These are phyloP conservation scores for Pulveroboletus frians DNA, from an alignment of 768 basidiomycete genomes.

Conservation along the genomic window DNA sequence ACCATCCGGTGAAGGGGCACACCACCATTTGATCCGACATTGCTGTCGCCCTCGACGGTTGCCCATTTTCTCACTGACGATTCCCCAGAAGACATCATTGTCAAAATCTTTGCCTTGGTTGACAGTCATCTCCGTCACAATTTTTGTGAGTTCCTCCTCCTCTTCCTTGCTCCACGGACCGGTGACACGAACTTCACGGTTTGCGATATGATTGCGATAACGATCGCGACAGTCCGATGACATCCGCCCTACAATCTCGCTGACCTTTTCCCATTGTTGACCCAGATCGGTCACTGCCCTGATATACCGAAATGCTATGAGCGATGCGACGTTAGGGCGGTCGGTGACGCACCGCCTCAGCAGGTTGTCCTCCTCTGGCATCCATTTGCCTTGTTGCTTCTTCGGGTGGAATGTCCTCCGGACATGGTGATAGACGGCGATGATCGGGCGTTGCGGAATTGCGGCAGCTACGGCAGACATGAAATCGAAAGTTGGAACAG, in stretches of 20 bases:
- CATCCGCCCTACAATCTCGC: constrained; percentile 64
- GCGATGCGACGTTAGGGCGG: background rate
- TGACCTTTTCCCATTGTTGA: constrained; percentile 78
- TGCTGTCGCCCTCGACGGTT: constrained; percentile 73
- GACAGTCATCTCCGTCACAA: constrained; percentile 71
- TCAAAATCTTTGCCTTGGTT: constrained; percentile 69
- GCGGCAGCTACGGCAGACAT: constrained; percentile 48
- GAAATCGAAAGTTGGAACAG: background rate
- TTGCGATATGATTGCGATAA: constrained; percentile 76
- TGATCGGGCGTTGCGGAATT: constrained; percentile 71
- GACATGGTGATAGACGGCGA: constrained; percentile 80
- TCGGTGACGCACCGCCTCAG: constrained; percentile 50
- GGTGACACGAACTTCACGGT: constrained; percentile 54
- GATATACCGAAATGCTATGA: constrained; percentile 1
- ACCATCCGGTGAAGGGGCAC: constrained; percentile 6
- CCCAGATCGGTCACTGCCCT: constrained; percentile 70
- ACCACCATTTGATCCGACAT: constrained; percentile 84
- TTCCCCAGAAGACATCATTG: constrained; percentile 79
- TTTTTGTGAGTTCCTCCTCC: constrained; percentile 65
- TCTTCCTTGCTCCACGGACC: constrained; percentile 81
- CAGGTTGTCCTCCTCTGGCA: constrained; percentile 54
- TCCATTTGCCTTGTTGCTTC: constrained; percentile 68
- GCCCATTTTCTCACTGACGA: constrained; percentile 73
- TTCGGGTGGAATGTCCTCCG: constrained; percentile 65
- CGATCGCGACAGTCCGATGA: constrained; percentile 80